Percentiles rank a stretch among this genome's conserved stretches.
Conservation (phyloP, 1,284 basidiomycete genomes). For the Leccinum laetum region DNA sequence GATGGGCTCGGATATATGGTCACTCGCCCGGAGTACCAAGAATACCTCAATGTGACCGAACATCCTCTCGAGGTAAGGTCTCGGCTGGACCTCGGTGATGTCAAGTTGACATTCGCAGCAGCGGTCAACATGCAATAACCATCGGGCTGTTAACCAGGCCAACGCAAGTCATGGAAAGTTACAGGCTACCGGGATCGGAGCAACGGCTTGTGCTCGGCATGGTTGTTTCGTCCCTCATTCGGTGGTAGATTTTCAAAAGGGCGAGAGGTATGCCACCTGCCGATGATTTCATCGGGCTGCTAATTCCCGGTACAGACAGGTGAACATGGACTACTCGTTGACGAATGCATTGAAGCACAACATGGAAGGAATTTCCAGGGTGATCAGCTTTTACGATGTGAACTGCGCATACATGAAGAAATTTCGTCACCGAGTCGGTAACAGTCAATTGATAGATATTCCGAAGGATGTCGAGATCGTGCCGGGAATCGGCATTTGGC, state of each 20-base stretch:
- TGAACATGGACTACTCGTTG: slow-evolving; percentile 25
- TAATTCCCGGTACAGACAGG: slow-evolving; percentile 9
- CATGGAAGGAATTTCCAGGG: neutral
- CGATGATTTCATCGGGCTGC: neutral
- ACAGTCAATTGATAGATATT: neutral
- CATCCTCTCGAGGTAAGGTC: neutral
- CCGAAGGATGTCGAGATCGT: neutral
- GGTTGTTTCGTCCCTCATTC: slow-evolving; percentile 19
- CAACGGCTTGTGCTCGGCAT: slow-evolving; percentile 18
- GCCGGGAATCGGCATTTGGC: slow-evolving; percentile 12
- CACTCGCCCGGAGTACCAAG: neutral
- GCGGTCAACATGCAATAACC: slow-evolving; percentile 9
- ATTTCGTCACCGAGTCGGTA: neutral
- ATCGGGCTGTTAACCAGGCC: slow-evolving; percentile 9
- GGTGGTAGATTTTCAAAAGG: slow-evolving; percentile 5
- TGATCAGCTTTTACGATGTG: slow-evolving; percentile 12
- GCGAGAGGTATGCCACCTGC: neutral
- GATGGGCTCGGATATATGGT: slow-evolving; percentile 15
- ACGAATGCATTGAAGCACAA: slow-evolving; percentile 9
- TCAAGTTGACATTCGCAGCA: neutral
- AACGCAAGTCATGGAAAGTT: slow-evolving; percentile 5
- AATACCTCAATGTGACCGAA: neutral
- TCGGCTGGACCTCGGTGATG: neutral
- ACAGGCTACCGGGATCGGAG: slow-evolving; percentile 17
- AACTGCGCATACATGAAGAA: slow-evolving; percentile 14